These are phyloP conservation scores for Crotalaria pallida DNA, from an alignment of 306 rosid species.

Conservation along the genomic window DNA sequence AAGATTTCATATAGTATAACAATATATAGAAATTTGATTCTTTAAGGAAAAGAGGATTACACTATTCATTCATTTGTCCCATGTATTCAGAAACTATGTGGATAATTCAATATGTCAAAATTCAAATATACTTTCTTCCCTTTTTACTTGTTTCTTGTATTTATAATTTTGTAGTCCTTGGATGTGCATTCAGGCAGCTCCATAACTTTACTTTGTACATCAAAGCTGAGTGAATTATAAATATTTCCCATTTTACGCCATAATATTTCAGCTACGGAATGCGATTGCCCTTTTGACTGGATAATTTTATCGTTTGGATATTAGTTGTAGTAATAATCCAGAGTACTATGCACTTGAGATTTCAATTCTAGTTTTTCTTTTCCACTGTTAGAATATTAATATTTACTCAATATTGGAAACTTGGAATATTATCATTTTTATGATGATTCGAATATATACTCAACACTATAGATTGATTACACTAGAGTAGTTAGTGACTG, in stretches of 20 bases:
- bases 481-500: too few relatives aligned
- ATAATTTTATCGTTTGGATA: not conserved
- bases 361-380: not conserved
- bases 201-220: too few relatives aligned
- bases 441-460: too few relatives aligned
- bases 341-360: not conserved
- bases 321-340: conserved; percentile 1
- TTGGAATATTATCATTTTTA: too few relatives aligned
- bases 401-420: too few relatives aligned
- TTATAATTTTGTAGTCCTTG: not conserved
- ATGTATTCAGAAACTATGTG: conserved; percentile 5
- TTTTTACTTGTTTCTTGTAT: not conserved
- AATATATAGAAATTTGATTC: not conserved
- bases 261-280: not conserved
- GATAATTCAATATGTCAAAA: conserved; percentile 7
- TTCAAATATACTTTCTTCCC: not conserved
- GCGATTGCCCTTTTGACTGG: not conserved
- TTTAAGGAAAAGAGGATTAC: not conserved
- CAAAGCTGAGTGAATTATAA: too few relatives aligned
- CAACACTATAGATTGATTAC: too few relatives aligned
- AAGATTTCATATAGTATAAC: conserved; percentile 18
- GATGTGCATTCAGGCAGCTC: not conserved
- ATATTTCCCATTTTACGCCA: too few relatives aligned
- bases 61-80: conserved; percentile 22
- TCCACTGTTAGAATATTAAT: too few relatives aligned